These are phyloP conservation scores for Fremontodendron californicum DNA, from an alignment of 345 rosid genomes.

Conservation along the genomic window DNA sequence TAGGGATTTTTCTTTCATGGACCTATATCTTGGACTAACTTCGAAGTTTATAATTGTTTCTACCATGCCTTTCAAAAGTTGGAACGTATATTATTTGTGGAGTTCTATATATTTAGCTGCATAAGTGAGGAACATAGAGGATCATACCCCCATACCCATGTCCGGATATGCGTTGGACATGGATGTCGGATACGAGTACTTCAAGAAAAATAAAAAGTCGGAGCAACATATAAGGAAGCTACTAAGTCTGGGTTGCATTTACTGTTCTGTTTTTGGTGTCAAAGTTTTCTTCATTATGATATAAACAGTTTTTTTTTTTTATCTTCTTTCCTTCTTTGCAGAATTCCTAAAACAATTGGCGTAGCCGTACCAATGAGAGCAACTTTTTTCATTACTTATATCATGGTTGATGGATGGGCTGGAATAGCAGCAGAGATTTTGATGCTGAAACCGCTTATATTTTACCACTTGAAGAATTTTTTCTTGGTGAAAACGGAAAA, in stretches of 20 bases:
- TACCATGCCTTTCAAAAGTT: neutral
- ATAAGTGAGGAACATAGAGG: too few species aligned
- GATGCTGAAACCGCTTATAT: conserved; percentile 69
- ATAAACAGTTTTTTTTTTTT: neutral
- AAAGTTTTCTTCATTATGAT: neutral
- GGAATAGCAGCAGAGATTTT: conserved; percentile 85
- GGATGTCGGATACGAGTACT: too few species aligned
- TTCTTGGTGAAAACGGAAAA: conserved; percentile 91
- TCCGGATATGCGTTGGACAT: too few species aligned
- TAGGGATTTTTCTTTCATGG: neutral
- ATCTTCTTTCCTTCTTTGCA: conserved; percentile 25
- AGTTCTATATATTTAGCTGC: neutral
- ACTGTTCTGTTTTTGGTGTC: neutral
- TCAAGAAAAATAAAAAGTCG: too few species aligned
- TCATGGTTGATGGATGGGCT: conserved; percentile 99
- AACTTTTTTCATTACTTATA: conserved; percentile 86
- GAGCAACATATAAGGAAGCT: too few species aligned
- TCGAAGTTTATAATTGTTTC: neutral
- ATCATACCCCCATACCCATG: too few species aligned
- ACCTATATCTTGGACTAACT: neutral
- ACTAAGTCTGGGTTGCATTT: neutral
- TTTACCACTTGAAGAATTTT: conserved; percentile 77
- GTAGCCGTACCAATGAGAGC: conserved; percentile 85
- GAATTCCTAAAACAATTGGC: conserved; percentile 78
- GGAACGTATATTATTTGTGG: neutral